Percentiles rank a stretch among this genome's conserved stretches.
phyloP scores from a whole-genome alignment of 345 rosid genomes.

The Cardiospermum halicacabum region DNA sequence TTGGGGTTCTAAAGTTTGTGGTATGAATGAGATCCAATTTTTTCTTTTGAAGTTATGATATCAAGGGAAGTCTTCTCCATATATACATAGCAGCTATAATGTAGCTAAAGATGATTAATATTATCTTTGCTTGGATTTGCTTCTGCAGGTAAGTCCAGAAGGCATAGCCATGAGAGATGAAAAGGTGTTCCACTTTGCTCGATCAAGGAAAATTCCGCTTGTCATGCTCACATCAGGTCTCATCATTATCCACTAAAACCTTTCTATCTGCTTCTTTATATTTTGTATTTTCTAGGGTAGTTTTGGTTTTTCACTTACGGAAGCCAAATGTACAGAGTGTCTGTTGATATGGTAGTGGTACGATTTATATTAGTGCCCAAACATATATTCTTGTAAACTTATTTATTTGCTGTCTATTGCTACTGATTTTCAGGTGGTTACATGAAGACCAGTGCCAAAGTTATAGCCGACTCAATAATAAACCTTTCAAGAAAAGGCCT shows the following conservation, averaged over 20 bases:
- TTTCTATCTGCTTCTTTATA: neutral
- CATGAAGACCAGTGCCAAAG: constrained; percentile 90
- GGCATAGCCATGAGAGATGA: constrained; percentile 80
- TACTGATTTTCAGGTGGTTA: constrained; percentile 77
- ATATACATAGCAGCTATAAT: neutral
- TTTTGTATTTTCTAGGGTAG: neutral
- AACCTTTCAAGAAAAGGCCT: constrained; percentile 63
- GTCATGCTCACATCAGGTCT: constrained; percentile 97
- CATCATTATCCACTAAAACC: neutral
- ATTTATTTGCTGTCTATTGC: no score
- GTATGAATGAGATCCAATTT: neutral
- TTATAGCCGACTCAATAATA: constrained; percentile 69
- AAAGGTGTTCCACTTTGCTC: constrained; percentile 76
- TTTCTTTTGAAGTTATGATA: no score
- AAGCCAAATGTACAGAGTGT: neutral
- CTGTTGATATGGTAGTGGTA: neutral
- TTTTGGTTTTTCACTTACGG: neutral
- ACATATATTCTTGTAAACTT: neutral
- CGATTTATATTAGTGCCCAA: neutral
- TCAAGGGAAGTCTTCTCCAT: no score
- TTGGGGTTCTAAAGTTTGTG: neutral
- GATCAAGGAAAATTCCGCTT: constrained; percentile 63
- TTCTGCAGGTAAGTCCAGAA: constrained; percentile 66
- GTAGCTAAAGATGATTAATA: neutral
- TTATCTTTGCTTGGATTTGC: constrained; percentile 8